These are phyloP conservation scores for Angophora floribunda DNA, from an alignment of 345 rosid genomes.

Conservation along the genomic window DNA sequence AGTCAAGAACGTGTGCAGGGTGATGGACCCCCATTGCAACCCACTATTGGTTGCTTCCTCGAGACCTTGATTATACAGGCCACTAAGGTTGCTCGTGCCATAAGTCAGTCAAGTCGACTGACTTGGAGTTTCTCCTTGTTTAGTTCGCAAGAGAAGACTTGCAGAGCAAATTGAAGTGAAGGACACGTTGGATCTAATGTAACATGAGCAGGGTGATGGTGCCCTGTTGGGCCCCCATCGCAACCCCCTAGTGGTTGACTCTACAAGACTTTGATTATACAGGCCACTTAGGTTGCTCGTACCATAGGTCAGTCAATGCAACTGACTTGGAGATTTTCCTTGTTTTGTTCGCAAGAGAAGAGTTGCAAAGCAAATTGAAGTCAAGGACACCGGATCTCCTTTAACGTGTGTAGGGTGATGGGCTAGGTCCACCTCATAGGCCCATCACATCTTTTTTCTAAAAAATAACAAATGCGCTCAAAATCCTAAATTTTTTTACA, in stretches of 20 bases:
- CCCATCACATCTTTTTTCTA: neutral
- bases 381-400: neutral
- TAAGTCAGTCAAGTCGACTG: neutral
- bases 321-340: neutral
- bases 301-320: neutral
- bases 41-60: neutral
- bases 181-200: neutral
- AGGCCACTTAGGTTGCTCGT: neutral
- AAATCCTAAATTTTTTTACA: neutral
- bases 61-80: neutral
- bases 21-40: neutral
- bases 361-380: neutral
- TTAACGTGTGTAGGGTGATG: neutral
- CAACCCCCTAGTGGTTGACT: neutral
- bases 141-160: neutral
- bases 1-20: neutral
- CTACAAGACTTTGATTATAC: neutral
- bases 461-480: neutral
- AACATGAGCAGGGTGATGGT: neutral
- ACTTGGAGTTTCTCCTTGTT: neutral
- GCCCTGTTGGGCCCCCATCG: neutral
- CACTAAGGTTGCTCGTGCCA: neutral
- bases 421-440: neutral
- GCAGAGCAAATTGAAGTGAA: neutral
- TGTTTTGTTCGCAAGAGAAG: neutral